Conservation (phyloP, 116 monocot genomes). For the Thalassia testudinum region DNA sequence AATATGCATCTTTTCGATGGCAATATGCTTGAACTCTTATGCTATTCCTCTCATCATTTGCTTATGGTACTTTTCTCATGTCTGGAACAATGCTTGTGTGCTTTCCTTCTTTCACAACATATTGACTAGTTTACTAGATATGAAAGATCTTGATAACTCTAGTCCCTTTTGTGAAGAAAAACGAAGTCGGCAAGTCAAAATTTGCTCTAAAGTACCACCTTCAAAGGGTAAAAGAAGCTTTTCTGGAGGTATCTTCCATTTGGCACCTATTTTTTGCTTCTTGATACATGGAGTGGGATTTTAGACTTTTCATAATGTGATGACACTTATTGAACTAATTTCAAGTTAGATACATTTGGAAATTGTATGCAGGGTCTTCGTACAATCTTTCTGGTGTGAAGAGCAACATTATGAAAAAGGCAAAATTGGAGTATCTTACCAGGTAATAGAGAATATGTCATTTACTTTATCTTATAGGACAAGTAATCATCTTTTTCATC, state of each 20-base stretch:
- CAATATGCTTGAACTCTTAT: too few relatives aligned
- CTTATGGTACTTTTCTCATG: too few relatives aligned
- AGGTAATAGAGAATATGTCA: conserved; percentile 15
- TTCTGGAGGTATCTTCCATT: conserved; percentile 40
- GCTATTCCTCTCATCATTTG: too few relatives aligned
- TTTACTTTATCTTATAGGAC: background rate
- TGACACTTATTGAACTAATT: background rate
- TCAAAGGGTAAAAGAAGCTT: conserved; percentile 35
- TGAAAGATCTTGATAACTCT: too few relatives aligned
- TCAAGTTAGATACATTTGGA: background rate
- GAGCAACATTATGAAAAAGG: conserved; percentile 59
- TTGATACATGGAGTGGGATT: too few relatives aligned
- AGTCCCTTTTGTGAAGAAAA: conserved; percentile 21
- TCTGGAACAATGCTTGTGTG: too few relatives aligned
- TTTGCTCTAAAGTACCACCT: conserved; percentile 56
- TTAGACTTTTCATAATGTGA: too few relatives aligned
- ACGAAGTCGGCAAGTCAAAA: conserved; percentile 39
- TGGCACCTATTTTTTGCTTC: background rate
- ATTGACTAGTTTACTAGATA: too few relatives aligned
- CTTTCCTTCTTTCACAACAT: too few relatives aligned
- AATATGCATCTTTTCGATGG: too few relatives aligned
- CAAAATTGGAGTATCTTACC: conserved; percentile 47
- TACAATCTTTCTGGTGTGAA: conserved; percentile 23
- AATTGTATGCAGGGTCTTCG: conserved; percentile 18
- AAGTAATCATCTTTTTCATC: background rate